phyloP scores from a whole-genome alignment of 306 rosid genomes.

The Vigna mungo region DNA sequence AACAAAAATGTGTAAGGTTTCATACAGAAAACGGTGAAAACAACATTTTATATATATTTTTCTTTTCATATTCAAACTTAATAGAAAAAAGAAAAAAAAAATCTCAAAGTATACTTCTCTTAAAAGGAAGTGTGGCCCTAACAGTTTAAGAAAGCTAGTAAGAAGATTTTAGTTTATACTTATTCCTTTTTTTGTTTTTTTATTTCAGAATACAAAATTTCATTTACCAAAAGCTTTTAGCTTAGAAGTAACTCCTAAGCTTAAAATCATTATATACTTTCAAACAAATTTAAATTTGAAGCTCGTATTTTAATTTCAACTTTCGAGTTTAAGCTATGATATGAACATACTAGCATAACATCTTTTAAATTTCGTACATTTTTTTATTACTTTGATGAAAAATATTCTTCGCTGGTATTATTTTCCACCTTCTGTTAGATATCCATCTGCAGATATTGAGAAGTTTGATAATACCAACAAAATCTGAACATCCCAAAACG shows the following conservation, averaged over 20 bases:
- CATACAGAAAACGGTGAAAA: no score
- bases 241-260: background rate
- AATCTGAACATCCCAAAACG: slow-evolving; percentile 8
- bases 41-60: no score
- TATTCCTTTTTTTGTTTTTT: background rate
- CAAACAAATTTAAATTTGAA: background rate
- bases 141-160: no score
- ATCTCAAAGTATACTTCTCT: no score
- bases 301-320: background rate
- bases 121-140: no score
- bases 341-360: background rate
- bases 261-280: background rate
- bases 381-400: background rate
- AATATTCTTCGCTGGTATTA: background rate
- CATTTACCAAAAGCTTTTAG: background rate
- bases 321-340: background rate
- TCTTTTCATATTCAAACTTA: no score
- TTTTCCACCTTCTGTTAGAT: background rate
- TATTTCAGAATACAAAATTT: background rate
- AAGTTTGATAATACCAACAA: slow-evolving; percentile 11
- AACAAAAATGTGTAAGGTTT: no score
- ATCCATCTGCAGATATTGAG: slow-evolving; percentile 3
- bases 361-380: no score
- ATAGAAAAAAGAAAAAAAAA: no score
- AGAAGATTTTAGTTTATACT: background rate